Percentiles rank a stretch among this genome's conserved stretches.
Conservation (phyloP, 2,329 filamentous ascomycete genomes). For the Ascochyta clinopodiicola region DNA sequence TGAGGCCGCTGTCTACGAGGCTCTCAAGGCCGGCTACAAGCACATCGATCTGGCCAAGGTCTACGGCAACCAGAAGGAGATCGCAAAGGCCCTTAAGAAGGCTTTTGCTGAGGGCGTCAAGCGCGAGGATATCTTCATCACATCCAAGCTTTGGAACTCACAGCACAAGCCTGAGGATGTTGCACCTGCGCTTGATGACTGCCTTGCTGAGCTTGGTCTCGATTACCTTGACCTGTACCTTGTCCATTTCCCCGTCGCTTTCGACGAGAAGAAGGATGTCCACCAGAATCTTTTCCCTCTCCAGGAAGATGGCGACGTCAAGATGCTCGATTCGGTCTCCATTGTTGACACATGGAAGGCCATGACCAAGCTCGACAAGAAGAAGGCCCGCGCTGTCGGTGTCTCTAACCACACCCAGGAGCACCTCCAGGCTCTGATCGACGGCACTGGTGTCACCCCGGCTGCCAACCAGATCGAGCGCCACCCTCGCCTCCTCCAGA, state of each 20-base stretch:
- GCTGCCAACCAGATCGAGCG: constrained; percentile 43
- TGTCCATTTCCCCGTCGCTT: constrained; percentile 69
- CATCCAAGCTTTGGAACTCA: constrained; percentile 90
- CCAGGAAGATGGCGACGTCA: constrained; percentile 18
- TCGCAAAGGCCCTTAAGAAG: constrained; percentile 36
- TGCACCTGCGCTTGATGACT: constrained; percentile 73
- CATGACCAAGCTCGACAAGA: constrained; percentile 49
- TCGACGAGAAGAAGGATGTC: constrained; percentile 55
- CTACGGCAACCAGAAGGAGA: constrained; percentile 43
- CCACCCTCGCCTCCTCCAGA: constrained; percentile 37
- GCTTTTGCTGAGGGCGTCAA: constrained; percentile 53
- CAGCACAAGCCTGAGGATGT: constrained; percentile 76
- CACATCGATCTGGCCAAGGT: constrained; percentile 41
- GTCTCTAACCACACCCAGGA: constrained; percentile 43
- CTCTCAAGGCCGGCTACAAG: constrained; percentile 40
- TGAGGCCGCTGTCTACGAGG: constrained; percentile 51
- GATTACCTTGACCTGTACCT: constrained; percentile 92
- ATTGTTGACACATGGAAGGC: constrained; percentile 46
- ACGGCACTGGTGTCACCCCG: constrained; percentile 43
- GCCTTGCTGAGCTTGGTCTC: constrained; percentile 76
- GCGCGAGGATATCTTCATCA: constrained; percentile 50
- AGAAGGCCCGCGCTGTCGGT: constrained; percentile 39
- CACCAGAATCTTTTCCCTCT: constrained; percentile 37
- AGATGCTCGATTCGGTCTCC: constrained; percentile 64
- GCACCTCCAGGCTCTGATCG: constrained; percentile 61